Percentiles rank a stretch among this genome's conserved stretches.
Conservation (phyloP, 805 yeast genomes). For the Yarrowia divulgata region DNA sequence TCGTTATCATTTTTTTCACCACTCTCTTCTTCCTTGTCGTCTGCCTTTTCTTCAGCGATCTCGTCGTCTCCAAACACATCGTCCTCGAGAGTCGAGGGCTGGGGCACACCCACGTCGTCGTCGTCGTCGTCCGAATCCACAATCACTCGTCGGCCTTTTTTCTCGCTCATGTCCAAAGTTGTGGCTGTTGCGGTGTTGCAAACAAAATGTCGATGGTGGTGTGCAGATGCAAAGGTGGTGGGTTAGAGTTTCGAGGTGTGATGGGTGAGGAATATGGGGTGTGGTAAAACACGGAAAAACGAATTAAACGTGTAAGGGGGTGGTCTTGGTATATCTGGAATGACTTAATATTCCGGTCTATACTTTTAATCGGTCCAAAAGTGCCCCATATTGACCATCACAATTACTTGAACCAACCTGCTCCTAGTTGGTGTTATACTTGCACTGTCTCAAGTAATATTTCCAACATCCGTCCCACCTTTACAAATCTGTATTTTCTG, state of each 20-base stretch:
- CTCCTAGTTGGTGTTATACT: background rate
- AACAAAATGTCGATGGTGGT: slow-evolving; percentile 6
- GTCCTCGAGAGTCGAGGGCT: slow-evolving; percentile 6
- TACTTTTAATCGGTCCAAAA: too few relatives aligned
- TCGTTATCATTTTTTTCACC: slow-evolving; percentile 38
- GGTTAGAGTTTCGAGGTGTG: background rate
- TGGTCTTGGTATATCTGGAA: too few relatives aligned
- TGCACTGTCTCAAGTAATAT: background rate
- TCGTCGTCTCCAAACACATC: slow-evolving; percentile 25
- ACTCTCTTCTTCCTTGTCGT: slow-evolving; percentile 5
- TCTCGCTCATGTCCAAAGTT: slow-evolving; percentile 22
- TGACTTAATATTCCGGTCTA: too few relatives aligned
- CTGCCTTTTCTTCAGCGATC: background rate
- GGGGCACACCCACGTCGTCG: slow-evolving; percentile 6
- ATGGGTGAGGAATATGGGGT: background rate
- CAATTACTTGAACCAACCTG: background rate
- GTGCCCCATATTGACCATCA: too few relatives aligned
- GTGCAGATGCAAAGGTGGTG: background rate
- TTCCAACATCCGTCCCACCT: too few relatives aligned
- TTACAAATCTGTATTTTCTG: too few relatives aligned
- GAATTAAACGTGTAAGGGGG: too few relatives aligned
- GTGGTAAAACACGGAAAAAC: too few relatives aligned
- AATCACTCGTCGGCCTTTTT: slow-evolving; percentile 40
- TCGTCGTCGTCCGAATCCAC: slow-evolving; percentile 41
- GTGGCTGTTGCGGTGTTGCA: background rate